These are phyloP conservation scores for Eimeria maxima DNA, from an alignment of 169 alveolate species.

Conservation along the genomic window DNA sequence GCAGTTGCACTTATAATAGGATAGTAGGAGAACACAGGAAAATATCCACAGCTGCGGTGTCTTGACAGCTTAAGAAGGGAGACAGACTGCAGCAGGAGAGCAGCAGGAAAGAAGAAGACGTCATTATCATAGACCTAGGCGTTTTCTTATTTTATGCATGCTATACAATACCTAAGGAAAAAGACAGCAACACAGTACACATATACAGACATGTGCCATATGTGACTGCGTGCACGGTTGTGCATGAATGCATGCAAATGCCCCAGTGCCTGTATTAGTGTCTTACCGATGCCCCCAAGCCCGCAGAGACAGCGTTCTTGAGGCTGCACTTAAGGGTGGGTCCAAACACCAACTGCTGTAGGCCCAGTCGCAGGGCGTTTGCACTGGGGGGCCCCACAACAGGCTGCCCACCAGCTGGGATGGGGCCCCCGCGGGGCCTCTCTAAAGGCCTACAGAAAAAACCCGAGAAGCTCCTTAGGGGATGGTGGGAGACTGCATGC, in stretches of 20 bases:
- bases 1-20: not conserved
- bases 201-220: not conserved
- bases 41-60: not conserved
- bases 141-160: conserved; percentile 24
- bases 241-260: not conserved
- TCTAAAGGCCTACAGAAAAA: not conserved
- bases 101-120: not conserved
- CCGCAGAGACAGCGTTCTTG: conserved; percentile 63
- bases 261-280: not conserved
- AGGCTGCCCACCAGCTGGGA: not conserved
- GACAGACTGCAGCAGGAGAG: not conserved
- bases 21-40: no score
- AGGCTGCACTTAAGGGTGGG: conserved; percentile 60
- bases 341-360: conserved; percentile 37
- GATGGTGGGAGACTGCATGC: not conserved
- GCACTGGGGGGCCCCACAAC: conserved; percentile 10
- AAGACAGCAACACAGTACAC: not conserved
- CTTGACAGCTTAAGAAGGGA: not conserved
- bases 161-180: conserved; percentile 18
- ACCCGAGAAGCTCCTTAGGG: not conserved
- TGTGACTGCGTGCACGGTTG: not conserved
- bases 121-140: not conserved
- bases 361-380: conserved; percentile 23
- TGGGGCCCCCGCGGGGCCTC: not conserved
- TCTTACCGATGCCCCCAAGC: conserved; percentile 6